These are phyloP conservation scores for Mycocentrospora acerina DNA, from an alignment of 2,329 filamentous ascomycete species.

Conservation along the genomic window DNA sequence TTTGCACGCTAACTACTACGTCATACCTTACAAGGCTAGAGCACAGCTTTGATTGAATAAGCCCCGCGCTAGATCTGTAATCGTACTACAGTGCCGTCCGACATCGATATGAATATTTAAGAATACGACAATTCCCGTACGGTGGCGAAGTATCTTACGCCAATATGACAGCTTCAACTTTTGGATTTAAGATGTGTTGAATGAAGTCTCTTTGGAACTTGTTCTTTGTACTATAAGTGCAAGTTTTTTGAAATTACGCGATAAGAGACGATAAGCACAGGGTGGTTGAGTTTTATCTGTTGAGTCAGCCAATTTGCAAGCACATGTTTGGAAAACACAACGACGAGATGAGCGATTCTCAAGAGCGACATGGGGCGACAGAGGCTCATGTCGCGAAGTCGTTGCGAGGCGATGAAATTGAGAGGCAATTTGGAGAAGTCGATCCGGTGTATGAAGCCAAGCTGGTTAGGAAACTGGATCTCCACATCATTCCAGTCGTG, in stretches of 20 bases:
- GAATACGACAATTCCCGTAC: slow-evolving; percentile 11
- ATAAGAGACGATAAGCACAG: too few relatives aligned
- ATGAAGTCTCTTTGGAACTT: too few relatives aligned
- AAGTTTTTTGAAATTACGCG: too few relatives aligned
- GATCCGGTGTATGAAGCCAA: slow-evolving; percentile 52
- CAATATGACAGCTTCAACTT: slow-evolving; percentile 22
- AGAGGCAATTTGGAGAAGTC: slow-evolving; percentile 30
- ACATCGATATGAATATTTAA: slow-evolving; percentile 22
- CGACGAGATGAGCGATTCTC: slow-evolving; percentile 29
- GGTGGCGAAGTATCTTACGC: slow-evolving; percentile 9
- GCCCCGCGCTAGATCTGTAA: slow-evolving; percentile 27
- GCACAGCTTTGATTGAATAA: slow-evolving; percentile 18
- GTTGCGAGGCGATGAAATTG: slow-evolving; percentile 25
- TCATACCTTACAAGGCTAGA: slow-evolving; percentile 26
- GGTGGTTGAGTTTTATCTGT: too few relatives aligned
- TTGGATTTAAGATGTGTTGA: slow-evolving; percentile 16
- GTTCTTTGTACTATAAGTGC: too few relatives aligned
- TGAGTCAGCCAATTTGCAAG: background rate
- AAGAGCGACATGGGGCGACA: slow-evolving; percentile 22
- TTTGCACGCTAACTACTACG: slow-evolving; percentile 6
- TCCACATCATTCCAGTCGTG: slow-evolving; percentile 64
- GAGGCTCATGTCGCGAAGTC: slow-evolving; percentile 13
- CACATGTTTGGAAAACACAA: background rate
- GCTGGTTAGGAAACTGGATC: slow-evolving; percentile 66
- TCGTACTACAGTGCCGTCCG: slow-evolving; percentile 10